Conservation (phyloP, 768 basidiomycete species). For the Tremella fuciformis region DNA sequence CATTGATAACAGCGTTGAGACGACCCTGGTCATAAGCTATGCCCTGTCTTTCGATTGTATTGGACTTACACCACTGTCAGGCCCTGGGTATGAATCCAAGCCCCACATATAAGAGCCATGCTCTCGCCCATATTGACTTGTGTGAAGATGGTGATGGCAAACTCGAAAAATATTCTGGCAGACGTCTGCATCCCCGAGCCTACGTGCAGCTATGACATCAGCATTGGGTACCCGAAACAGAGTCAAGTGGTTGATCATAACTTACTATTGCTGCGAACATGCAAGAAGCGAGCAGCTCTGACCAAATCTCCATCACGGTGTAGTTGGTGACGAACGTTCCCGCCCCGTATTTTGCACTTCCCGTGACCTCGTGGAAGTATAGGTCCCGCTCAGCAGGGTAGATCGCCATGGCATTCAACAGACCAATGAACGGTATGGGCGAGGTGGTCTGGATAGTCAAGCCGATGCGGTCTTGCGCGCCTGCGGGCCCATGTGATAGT, state of each 20-base stretch:
- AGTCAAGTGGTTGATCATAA: neutral
- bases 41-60: neutral
- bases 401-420: slow-evolving; percentile 53
- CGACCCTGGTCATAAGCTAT: slow-evolving; percentile 24
- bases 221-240: no score
- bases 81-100: slow-evolving; percentile 49
- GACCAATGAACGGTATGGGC: slow-evolving; percentile 53
- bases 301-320: slow-evolving; percentile 51
- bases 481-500: slow-evolving; percentile 51
- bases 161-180: slow-evolving; percentile 52
- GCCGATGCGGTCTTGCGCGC: slow-evolving; percentile 55
- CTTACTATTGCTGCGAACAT: slow-evolving; percentile 36
- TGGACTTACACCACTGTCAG: slow-evolving; percentile 49
- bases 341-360: slow-evolving; percentile 53
- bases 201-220: slow-evolving; percentile 38
- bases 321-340: slow-evolving; percentile 54
- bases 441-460: slow-evolving; percentile 46
- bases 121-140: slow-evolving; percentile 52
- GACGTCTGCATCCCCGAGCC: slow-evolving; percentile 51
- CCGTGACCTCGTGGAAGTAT: slow-evolving; percentile 55
- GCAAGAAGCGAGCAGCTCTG: slow-evolving; percentile 49
- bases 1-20: slow-evolving; percentile 46
- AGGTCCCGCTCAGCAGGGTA: slow-evolving; percentile 56
- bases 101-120: slow-evolving; percentile 50
- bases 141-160: slow-evolving; percentile 48